Conservation (phyloP, 768 basidiomycete genomes). For the Suillus brevipes region DNA sequence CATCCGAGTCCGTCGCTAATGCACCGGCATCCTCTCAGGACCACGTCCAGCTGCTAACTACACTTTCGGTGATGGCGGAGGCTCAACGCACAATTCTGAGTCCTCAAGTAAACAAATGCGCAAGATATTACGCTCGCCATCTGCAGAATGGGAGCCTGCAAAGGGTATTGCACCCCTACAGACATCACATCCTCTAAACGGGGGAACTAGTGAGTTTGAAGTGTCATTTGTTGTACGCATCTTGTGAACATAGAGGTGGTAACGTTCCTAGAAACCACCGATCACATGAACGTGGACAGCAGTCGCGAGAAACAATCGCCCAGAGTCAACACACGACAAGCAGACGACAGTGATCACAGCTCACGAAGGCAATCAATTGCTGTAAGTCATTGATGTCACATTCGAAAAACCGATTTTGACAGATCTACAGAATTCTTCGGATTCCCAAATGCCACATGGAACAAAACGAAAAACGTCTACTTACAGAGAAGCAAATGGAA, state of each 20-base stretch:
- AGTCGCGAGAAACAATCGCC: constrained; percentile 27
- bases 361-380: constrained; percentile 76
- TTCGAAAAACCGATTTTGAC: constrained; percentile 2
- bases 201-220: constrained; percentile 24
- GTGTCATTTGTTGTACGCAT: constrained; percentile 14
- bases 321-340: constrained; percentile 34
- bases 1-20: constrained; percentile 22
- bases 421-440: constrained; percentile 34
- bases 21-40: constrained; percentile 38
- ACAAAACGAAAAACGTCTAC: constrained; percentile 84
- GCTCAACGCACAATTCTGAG: constrained; percentile 41
- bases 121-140: constrained; percentile 60
- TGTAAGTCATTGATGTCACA: constrained; percentile 37
- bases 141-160: constrained; percentile 40
- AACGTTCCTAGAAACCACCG: constrained; percentile 30
- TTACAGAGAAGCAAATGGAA: constrained; percentile 54
- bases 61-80: constrained; percentile 58
- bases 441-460: constrained; percentile 52
- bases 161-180: constrained; percentile 24
- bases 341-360: constrained; percentile 62
- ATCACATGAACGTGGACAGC: constrained; percentile 43
- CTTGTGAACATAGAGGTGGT: constrained; percentile 13
- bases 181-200: constrained; percentile 20
- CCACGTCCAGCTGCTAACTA: constrained; percentile 67
- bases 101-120: constrained; percentile 42